Base-by-base conservation (phyloP, 768 basidiomycete species). In the Pleurotus tuber-regium region DNA sequence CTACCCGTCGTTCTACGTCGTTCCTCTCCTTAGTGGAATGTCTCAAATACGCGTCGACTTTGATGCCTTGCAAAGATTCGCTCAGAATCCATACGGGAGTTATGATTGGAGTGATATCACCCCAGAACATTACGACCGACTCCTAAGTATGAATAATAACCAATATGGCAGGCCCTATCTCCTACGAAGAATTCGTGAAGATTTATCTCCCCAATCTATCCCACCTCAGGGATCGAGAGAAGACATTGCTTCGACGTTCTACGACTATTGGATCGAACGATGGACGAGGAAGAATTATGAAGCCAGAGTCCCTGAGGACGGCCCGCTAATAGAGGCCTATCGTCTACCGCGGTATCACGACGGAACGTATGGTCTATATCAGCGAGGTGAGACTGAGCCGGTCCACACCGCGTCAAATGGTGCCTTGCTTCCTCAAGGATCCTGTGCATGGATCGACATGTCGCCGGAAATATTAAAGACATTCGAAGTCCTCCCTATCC, bases 181-280 rank as follows among this genome's bases (percentile, higher is more conserved):
- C 38, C 71, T 92, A 44, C 77, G 75, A 51, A 67, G 68, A 28
- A 75, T 90, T 53, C 80, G 87, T 28, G 51, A 73, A 38, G 89
- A 92, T 63, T 67, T 92, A 28, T 80, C 84, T 0, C 86, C 86
- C 2, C 61, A 79, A 61, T 87, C 88, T 35, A 57, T 55, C 7
- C 86, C 87, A 3, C 68, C 68, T 0, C 61, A 66, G 14, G 83
- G 75, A 7, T 77, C 83, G 4, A 68, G 68, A 30, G 85, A 83
- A 60, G 67, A 66, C 11, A 64, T 57, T 0, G 75, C 59, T 53
- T 46, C 71, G 3, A 85, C 79, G 1, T 90, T 86, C 60, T 59
- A 72, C 33, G 84, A 85, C 2, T 89, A 77, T 60, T 87, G 79
- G 66, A 43, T 72, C 24, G 50, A 78, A 19, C 76, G 71, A 55